Conservation (phyloP, 2,329 filamentous ascomycete species). For the Verticillium albo-atrum region DNA sequence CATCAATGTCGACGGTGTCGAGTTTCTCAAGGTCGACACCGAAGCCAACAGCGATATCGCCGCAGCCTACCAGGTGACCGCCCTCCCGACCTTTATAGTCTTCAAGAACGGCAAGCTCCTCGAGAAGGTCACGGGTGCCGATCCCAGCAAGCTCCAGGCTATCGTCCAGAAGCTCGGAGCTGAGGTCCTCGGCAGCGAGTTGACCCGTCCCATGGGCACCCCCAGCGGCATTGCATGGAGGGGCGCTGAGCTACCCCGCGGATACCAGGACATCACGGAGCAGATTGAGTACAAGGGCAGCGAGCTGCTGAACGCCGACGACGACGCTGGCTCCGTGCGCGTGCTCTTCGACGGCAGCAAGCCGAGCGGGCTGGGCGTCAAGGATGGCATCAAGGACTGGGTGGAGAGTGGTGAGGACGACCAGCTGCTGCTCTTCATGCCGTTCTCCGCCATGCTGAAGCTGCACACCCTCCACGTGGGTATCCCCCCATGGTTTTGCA, state of each 20-base stretch:
- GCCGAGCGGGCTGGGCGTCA: conserved; percentile 60
- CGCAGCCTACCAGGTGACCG: conserved; percentile 66
- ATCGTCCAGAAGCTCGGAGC: conserved; percentile 66
- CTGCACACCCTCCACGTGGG: conserved; percentile 72
- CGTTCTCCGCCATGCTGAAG: conserved; percentile 84
- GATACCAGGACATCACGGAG: conserved; percentile 79
- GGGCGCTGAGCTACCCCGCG: conserved; percentile 69
- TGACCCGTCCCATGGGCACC: conserved; percentile 30
- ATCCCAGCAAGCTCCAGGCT: conserved; percentile 64
- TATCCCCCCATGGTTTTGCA: background rate
- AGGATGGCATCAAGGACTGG: conserved; percentile 65
- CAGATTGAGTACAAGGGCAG: conserved; percentile 74
- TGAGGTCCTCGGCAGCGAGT: conserved; percentile 46
- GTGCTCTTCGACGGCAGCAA: conserved; percentile 67
- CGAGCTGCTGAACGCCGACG: conserved; percentile 85
- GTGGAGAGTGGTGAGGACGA: conserved; percentile 96
- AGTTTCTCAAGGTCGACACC: conserved; percentile 83
- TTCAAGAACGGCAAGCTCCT: conserved; percentile 68
- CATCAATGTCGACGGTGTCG: conserved; percentile 67
- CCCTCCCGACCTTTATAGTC: conserved; percentile 88
- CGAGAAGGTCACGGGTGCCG: conserved; percentile 69
- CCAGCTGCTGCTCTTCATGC: conserved; percentile 88
- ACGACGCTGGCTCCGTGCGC: conserved; percentile 66
- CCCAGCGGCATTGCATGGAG: conserved; percentile 57
- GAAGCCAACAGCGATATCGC: conserved; percentile 73